Evolutionary conservation across 164 flowering plant species (phyloP).

Genomic region (Liquidambar formosana): DNA sequence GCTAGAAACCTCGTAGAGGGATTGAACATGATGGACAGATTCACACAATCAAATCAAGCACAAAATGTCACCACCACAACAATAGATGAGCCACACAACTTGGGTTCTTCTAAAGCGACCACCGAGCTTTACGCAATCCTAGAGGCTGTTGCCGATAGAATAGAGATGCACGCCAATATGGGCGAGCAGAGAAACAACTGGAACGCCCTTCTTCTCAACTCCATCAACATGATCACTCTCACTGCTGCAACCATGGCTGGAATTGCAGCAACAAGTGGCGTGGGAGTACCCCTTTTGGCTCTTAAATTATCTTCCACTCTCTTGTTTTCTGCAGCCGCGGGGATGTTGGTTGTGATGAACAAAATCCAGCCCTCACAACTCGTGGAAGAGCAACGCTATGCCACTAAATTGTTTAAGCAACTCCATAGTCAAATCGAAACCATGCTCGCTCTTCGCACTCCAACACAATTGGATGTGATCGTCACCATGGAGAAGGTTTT

Average conservation of each 20-base stretch:
- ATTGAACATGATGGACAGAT: conserved; percentile 1
- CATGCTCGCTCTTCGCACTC: conserved; percentile 23
- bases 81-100: neutral
- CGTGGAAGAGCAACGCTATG: conserved; percentile 41
- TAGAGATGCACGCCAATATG: conserved; percentile 57
- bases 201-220: conserved; percentile 51
- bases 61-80: too few species aligned
- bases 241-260: conserved; percentile 42
- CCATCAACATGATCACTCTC: conserved; percentile 56
- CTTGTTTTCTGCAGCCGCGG: conserved; percentile 35
- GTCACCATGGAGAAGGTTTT: conserved; percentile 33
- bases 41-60: neutral
- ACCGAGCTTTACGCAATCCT: conserved; percentile 40
- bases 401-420: conserved; percentile 35
- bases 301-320: conserved; percentile 33
- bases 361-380: conserved; percentile 50
- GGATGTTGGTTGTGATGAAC: conserved; percentile 37
- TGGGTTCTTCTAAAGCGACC: conserved; percentile 9
- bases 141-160: conserved; percentile 55
- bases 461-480: conserved; percentile 38
- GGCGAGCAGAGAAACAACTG: conserved; percentile 53
- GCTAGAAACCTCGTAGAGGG: conserved; percentile 7
- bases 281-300: conserved; percentile 20
- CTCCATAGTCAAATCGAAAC: conserved; percentile 44
- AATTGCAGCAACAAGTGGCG: conserved; percentile 12